Evolutionary conservation across 352 stramenopile species (phyloP), one percentile per base, ranked within the genome.

Genomic region (Thalassiosira oceanica): DNA sequence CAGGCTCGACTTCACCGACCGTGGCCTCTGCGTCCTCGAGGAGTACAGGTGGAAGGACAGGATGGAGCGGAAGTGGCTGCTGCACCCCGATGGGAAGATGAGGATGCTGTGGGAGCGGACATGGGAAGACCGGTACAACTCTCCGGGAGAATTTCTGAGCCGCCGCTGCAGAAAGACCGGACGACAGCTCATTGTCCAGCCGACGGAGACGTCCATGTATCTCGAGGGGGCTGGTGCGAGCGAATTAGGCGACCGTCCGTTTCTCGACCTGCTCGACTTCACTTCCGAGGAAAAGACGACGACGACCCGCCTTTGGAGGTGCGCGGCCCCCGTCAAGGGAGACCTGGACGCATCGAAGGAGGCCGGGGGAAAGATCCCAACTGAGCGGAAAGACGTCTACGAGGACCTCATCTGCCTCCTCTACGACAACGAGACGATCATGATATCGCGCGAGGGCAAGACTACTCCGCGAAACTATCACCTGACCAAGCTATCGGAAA

Each of bases 21-120:
- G 46, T 8, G 67, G 67, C 3, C 24, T 68, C 11, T 37, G 33
- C 3, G 42, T 78, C n/a, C 1, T 78, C 0, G 52, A 67, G n/a
- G 58, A 70, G 28, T 78, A 72, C 61, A 44, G 67, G 7, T 78
- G 67, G 67, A 71, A 65, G 24, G 67, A 78, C 48, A 27, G 67
- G 10, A 72, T 63, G 53, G 52, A 67, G 48, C 31, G 66, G 15
- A 65, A 63, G 27, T 78, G 67, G 67, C 51, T 78, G 3, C 26
- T 78, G 1, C 42, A 68, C 37, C 16, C 16, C 13, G 18, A 23
- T 10, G 45, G 62, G 15, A 64, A 10, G 10, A 67, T 63, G 26
- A 62, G 45, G 29, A 35, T 78, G 13, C 31, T 78, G 5, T 78
- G 58, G 58, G 58, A 78, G 31, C 28, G 60, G 8, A 58, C 33